These are phyloP conservation scores for Phycomyces blakesleeanus DNA, from an alignment of 192 early-diverging fungal genomes.

Conservation along the genomic window DNA sequence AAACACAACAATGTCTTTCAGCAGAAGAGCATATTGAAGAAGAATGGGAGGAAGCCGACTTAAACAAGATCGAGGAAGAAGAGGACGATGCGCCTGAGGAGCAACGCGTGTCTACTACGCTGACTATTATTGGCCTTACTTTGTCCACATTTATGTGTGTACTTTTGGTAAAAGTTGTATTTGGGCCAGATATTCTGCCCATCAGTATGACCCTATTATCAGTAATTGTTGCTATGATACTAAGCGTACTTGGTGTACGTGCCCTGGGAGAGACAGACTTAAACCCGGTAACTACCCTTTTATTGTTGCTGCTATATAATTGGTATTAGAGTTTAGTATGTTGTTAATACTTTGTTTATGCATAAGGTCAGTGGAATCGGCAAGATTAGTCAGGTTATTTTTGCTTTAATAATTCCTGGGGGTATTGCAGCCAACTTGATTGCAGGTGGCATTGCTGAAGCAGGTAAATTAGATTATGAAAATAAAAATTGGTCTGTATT, in stretches of 20 bases:
- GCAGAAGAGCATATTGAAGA: constrained; percentile 19
- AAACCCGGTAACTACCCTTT: constrained; percentile 55
- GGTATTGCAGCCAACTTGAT: constrained; percentile 71
- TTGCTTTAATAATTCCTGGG: constrained; percentile 72
- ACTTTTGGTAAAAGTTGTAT: constrained; percentile 58
- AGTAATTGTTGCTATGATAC: constrained; percentile 64
- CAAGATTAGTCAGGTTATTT: constrained; percentile 81
- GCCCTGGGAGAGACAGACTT: constrained; percentile 79
- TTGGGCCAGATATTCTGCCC: constrained; percentile 55
- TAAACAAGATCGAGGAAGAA: constrained; percentile 11
- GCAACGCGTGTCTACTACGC: constrained; percentile 57
- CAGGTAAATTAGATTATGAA: constrained; percentile 38
- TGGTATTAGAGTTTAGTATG: no score
- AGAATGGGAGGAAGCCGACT: constrained; percentile 30
- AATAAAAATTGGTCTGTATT: no score
- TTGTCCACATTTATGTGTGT: constrained; percentile 60
- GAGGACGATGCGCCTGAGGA: constrained; percentile 45
- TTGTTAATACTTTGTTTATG: no score
- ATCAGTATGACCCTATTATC: constrained; percentile 65
- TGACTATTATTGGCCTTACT: constrained; percentile 63
- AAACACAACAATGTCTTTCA: not conserved
- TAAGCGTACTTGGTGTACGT: constrained; percentile 79
- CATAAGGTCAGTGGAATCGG: constrained; percentile 58
- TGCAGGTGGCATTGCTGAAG: constrained; percentile 75
- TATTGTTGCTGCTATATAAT: no score